phyloP scores from a whole-genome alignment of 2,329 filamentous ascomycete species.

The Pseudopyricularia javanii region DNA sequence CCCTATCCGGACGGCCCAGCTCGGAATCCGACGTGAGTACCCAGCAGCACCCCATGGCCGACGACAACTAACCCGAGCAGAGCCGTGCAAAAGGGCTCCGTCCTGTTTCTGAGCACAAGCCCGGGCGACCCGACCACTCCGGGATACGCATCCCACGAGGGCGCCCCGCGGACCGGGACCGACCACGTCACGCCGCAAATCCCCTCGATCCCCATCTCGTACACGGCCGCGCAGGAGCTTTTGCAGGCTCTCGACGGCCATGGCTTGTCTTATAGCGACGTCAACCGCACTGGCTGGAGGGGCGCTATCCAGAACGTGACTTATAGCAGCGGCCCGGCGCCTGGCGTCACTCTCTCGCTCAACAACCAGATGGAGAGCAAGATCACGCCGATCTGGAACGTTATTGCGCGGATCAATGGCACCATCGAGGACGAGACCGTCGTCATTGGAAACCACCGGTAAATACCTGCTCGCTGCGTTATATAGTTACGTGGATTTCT shows the following conservation, averaged over 20 bases:
- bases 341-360: constrained; percentile 50
- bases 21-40: constrained; percentile 49
- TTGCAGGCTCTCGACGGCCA: constrained; percentile 68
- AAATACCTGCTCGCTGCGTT: not conserved
- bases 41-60: too few relatives aligned
- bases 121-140: constrained; percentile 66
- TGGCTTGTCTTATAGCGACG: constrained; percentile 54
- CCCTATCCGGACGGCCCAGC: constrained; percentile 65
- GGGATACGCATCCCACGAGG: constrained; percentile 68
- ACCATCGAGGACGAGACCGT: constrained; percentile 64
- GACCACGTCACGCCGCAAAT: constrained; percentile 57
- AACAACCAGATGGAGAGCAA: constrained; percentile 59
- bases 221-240: constrained; percentile 61
- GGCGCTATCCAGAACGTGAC: constrained; percentile 30
- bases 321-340: constrained; percentile 29
- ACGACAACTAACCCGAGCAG: too few relatives aligned
- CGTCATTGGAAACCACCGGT: constrained; percentile 61
- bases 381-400: constrained; percentile 62
- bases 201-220: constrained; percentile 72
- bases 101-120: constrained; percentile 54
- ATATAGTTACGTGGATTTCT: too few relatives aligned
- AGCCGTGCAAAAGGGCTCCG: constrained; percentile 19
- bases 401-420: constrained; percentile 72
- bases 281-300: constrained; percentile 35
- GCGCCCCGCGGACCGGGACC: constrained; percentile 50